Evolutionary conservation across 306 rosid species (phyloP).

Genomic region (Betula pendula): DNA sequence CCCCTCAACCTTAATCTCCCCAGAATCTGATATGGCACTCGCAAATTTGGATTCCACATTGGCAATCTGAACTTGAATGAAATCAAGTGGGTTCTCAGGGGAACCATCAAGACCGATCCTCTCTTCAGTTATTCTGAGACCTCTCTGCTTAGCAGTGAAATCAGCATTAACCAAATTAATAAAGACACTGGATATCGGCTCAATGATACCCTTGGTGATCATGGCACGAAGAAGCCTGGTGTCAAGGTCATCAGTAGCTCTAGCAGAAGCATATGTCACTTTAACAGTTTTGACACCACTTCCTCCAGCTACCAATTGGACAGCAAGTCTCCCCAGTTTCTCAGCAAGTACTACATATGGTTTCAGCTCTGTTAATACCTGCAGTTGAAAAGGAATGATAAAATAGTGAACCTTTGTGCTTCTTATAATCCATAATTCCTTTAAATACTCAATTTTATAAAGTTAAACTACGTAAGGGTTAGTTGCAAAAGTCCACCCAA

Average conservation of each 20-base stretch:
- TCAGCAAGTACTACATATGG: conserved; percentile 92
- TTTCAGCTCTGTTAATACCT: conserved; percentile 85
- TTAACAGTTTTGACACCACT: conserved; percentile 91
- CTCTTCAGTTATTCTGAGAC: conserved; percentile 86
- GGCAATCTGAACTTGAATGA: conserved; percentile 85
- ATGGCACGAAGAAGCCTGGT: conserved; percentile 96
- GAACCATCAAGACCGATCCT: conserved; percentile 76
- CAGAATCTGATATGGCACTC: conserved; percentile 84
- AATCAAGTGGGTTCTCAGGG: conserved; percentile 84
- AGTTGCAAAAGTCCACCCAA: no score
- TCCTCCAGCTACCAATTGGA: conserved; percentile 97
- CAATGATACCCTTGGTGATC: conserved; percentile 96
- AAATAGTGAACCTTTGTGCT: conserved; percentile 1
- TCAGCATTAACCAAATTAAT: conserved; percentile 97
- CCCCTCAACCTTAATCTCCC: conserved; percentile 88
- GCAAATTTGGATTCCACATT: conserved; percentile 93
- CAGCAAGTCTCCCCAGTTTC: conserved; percentile 91
- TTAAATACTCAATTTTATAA: background rate
- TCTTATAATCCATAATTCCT: background rate
- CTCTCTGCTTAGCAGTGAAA: conserved; percentile 96
- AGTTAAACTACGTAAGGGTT: no score
- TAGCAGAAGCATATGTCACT: conserved; percentile 81
- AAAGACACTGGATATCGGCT: conserved; percentile 87
- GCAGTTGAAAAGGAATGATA: conserved; percentile 24
- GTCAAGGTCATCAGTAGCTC: conserved; percentile 98